Conservation (phyloP, 106 monocot species). For the Dactylorhiza incarnata region DNA sequence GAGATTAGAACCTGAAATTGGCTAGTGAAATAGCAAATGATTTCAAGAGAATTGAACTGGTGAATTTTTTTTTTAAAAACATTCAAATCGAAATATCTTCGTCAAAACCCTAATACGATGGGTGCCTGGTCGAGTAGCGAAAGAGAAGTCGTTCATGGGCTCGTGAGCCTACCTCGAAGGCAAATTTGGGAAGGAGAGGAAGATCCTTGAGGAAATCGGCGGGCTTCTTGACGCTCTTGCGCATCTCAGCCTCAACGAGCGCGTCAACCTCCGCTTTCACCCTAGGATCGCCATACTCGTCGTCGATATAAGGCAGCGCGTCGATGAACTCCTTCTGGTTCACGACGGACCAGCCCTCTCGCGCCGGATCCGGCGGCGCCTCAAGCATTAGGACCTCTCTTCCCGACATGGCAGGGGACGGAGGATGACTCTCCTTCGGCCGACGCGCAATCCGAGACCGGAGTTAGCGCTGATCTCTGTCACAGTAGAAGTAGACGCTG, state of each 20-base stretch:
- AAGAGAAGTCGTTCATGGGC: neutral
- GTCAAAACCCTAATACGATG: neutral
- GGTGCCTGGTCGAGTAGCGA: neutral
- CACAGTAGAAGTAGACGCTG: too few relatives aligned
- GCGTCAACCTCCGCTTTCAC: conserved; percentile 89
- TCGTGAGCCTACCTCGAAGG: conserved; percentile 46
- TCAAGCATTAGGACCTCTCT: conserved; percentile 85
- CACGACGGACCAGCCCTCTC: conserved; percentile 31
- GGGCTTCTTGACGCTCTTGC: conserved; percentile 72
- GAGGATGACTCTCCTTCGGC: neutral
- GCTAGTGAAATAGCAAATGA: neutral
- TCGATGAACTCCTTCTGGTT: conserved; percentile 54
- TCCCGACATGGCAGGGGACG: conserved; percentile 23
- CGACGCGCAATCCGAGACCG: neutral
- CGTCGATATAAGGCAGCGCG: conserved; percentile 95
- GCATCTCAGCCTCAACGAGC: conserved; percentile 93
- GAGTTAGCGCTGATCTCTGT: too few relatives aligned
- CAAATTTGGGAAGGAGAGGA: conserved; percentile 57
- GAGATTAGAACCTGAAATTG: neutral
- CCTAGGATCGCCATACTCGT: conserved; percentile 78
- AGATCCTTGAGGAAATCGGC: conserved; percentile 84
- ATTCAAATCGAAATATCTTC: neutral
- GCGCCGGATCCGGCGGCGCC: conserved; percentile 51
- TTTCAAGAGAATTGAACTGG: neutral
- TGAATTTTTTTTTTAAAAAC: neutral